Conservation (phyloP, 352 stramenopile species). For the Elongisporangium senticosum region DNA sequence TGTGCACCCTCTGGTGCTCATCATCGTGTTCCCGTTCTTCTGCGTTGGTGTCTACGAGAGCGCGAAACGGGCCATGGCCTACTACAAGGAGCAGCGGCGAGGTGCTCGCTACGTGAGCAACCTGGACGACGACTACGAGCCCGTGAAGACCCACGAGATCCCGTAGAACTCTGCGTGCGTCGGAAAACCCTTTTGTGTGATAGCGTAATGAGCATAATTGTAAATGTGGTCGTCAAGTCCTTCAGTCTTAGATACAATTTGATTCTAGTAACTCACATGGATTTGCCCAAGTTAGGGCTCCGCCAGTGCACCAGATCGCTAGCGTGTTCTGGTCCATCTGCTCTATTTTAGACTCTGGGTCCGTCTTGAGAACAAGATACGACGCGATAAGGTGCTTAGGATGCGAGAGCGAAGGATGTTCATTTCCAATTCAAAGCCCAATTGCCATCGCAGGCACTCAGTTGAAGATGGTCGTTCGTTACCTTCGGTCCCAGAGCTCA, state of each 20-base stretch:
- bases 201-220: not conserved
- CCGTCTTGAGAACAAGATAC: not conserved
- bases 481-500: not conserved
- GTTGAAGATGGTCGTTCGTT: not conserved
- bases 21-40: conserved; percentile 60
- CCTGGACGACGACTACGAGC: not conserved
- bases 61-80: conserved; percentile 30
- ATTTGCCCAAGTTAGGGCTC: too few relatives aligned
- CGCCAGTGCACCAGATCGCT: too few relatives aligned
- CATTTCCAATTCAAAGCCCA: not conserved
- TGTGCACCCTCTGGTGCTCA: conserved; percentile 32
- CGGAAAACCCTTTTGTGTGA: not conserved
- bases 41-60: conserved; percentile 52
- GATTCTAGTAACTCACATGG: too few relatives aligned
- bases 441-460: not conserved
- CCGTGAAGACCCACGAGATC: not conserved
- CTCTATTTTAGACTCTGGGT: too few relatives aligned
- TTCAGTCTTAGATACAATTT: too few relatives aligned
- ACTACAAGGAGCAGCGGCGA: conserved; percentile 1
- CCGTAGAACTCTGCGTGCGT: not conserved
- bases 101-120: not conserved
- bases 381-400: not conserved
- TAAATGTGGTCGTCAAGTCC: too few relatives aligned
- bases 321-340: too few relatives aligned
- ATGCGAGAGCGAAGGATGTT: not conserved